Conservation (phyloP, 225 moss, liverwort and hornwort species). For the Pseudisothecium myosuroides region DNA sequence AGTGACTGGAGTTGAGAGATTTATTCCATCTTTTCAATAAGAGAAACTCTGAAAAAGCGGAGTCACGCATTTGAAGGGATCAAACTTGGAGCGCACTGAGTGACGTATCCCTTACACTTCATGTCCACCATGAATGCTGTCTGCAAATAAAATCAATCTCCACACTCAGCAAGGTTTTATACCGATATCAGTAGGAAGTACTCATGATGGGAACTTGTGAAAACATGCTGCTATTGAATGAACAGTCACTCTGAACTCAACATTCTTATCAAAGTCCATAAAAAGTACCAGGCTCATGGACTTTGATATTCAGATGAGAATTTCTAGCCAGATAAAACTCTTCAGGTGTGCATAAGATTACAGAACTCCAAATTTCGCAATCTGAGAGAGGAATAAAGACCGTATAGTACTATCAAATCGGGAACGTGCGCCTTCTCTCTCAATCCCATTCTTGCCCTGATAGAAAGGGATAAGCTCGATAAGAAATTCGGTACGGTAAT, state of each 20-base stretch:
- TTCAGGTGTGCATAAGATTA: background rate
- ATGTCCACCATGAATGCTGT: background rate
- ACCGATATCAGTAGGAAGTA: background rate
- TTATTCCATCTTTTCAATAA: background rate
- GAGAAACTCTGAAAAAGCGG: background rate
- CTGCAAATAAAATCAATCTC: background rate
- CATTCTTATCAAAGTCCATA: background rate
- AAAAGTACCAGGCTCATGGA: background rate
- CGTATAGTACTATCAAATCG: background rate
- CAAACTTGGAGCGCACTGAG: background rate
- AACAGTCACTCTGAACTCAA: background rate
- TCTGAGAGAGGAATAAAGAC: background rate
- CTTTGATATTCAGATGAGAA: background rate
- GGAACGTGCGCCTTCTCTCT: background rate
- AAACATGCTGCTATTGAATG: background rate
- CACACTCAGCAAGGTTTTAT: background rate
- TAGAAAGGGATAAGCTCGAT: background rate
- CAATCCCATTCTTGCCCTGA: background rate
- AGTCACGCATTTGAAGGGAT: background rate
- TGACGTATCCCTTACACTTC: background rate
- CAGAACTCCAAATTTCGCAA: background rate
- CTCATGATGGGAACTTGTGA: background rate
- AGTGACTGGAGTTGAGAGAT: background rate
- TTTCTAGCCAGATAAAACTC: background rate
- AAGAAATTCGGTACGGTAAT: background rate